These are phyloP conservation scores for Achaetomiella virescens DNA, from an alignment of 495 filamentous ascomycete genomes.

Conservation along the genomic window DNA sequence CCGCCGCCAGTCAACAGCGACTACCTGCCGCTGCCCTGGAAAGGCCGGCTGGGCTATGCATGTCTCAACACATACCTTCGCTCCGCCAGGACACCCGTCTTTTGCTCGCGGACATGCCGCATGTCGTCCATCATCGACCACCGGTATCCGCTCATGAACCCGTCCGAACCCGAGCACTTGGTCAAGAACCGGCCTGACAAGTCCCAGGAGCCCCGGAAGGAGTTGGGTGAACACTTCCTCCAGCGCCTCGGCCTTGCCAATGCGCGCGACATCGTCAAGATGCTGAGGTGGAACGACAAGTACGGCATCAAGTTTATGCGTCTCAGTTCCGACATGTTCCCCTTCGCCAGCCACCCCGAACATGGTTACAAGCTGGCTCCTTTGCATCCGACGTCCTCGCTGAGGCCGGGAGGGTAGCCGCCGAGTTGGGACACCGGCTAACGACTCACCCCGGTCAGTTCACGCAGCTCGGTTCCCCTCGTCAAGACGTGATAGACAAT, in stretches of 20 bases:
- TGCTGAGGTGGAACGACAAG: constrained; percentile 88
- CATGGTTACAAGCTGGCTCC: constrained; percentile 84
- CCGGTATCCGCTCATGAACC: constrained; percentile 70
- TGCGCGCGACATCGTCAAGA: constrained; percentile 73
- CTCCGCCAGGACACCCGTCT: constrained; percentile 75
- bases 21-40: constrained; percentile 87
- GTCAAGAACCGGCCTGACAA: constrained; percentile 80
- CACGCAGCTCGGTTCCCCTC: constrained; percentile 81
- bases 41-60: constrained; percentile 84
- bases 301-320: constrained; percentile 92
- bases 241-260: constrained; percentile 76
- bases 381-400: constrained; percentile 77
- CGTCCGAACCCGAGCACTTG: constrained; percentile 66
- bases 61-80: constrained; percentile 93
- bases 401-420: constrained; percentile 70
- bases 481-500: constrained; percentile 63
- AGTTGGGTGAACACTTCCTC: constrained; percentile 61
- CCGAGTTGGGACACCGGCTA: constrained; percentile 75
- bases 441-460: constrained; percentile 92
- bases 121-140: constrained; percentile 88
- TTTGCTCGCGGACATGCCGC: constrained; percentile 86
- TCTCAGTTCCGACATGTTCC: constrained; percentile 92
- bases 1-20: constrained; percentile 77
- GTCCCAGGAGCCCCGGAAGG: constrained; percentile 53
- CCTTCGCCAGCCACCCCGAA: constrained; percentile 80